Conservation (phyloP, 208 protist genomes). For the Leishmania gerbilli region DNA sequence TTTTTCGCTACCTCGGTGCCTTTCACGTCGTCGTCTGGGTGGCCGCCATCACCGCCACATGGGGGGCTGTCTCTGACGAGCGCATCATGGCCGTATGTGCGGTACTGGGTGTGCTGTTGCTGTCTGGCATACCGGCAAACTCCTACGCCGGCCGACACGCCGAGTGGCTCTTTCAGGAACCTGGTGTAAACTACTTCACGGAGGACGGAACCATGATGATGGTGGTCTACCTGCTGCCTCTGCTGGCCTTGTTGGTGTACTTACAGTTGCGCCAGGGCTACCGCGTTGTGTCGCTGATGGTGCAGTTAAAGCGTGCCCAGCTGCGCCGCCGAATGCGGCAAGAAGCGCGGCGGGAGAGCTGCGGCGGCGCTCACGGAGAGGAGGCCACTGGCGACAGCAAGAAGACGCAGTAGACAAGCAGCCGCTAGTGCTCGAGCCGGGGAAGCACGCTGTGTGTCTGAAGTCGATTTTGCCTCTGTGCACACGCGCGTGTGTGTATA, state of each 20-base stretch:
- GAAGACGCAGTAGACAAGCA: constrained; percentile 18
- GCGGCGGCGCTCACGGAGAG: neutral
- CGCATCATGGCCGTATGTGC: constrained; percentile 38
- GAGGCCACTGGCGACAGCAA: constrained; percentile 2
- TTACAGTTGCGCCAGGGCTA: constrained; percentile 39
- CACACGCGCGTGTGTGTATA: constrained; percentile 1
- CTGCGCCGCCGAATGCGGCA: constrained; percentile 12
- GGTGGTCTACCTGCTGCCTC: constrained; percentile 56
- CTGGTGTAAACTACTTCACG: constrained; percentile 78
- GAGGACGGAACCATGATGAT: constrained; percentile 62
- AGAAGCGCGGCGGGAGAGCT: constrained; percentile 4
- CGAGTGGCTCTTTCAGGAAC: constrained; percentile 41
- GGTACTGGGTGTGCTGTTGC: constrained; percentile 12
- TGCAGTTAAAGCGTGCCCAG: constrained; percentile 30
- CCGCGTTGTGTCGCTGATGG: constrained; percentile 38
- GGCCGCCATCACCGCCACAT: constrained; percentile 25
- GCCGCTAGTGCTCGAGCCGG: neutral
- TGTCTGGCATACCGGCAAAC: constrained; percentile 31
- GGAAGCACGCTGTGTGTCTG: neutral
- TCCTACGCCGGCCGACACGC: constrained; percentile 24
- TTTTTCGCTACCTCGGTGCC: constrained; percentile 59
- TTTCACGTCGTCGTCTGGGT: constrained; percentile 56
- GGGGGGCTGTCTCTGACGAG: constrained; percentile 37
- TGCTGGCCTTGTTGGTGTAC: constrained; percentile 45
- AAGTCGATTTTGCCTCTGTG: neutral